Percentiles rank a stretch among this genome's conserved stretches.
Conservation (phyloP, 108 stramenopile genomes). For the Stephanodiscus minutulus region DNA sequence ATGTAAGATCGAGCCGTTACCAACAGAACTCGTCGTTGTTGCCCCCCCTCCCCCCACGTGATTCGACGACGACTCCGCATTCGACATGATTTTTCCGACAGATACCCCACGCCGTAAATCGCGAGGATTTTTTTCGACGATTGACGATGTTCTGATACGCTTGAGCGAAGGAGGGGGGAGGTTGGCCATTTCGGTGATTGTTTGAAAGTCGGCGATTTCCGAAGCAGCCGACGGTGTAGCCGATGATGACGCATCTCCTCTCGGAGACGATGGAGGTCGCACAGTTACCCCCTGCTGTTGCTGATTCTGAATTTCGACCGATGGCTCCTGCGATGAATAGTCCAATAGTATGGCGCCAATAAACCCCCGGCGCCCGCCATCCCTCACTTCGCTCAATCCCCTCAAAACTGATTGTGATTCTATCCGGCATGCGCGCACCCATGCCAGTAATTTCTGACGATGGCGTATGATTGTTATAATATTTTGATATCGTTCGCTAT, state of each 20-base stretch:
- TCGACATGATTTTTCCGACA: neutral
- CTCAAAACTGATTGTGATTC: constrained; percentile 2
- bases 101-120: constrained; percentile 1
- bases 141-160: neutral
- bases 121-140: neutral
- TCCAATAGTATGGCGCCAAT: neutral
- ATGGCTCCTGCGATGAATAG: neutral
- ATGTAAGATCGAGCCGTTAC: neutral
- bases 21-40: neutral
- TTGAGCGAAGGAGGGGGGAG: neutral
- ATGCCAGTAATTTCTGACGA: constrained; percentile 6
- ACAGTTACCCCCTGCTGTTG: neutral
- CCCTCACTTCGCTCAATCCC: neutral
- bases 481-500: neutral
- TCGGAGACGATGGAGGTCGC: no score
- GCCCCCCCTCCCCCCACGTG: neutral
- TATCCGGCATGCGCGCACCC: constrained; percentile 5
- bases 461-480: neutral
- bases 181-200: constrained; percentile 4
- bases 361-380: neutral
- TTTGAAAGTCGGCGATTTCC: constrained; percentile 2
- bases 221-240: neutral
- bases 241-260: neutral
- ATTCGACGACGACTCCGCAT: neutral
- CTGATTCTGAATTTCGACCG: neutral